Conservation (phyloP, 805 yeast species). For the Pichia californica region DNA sequence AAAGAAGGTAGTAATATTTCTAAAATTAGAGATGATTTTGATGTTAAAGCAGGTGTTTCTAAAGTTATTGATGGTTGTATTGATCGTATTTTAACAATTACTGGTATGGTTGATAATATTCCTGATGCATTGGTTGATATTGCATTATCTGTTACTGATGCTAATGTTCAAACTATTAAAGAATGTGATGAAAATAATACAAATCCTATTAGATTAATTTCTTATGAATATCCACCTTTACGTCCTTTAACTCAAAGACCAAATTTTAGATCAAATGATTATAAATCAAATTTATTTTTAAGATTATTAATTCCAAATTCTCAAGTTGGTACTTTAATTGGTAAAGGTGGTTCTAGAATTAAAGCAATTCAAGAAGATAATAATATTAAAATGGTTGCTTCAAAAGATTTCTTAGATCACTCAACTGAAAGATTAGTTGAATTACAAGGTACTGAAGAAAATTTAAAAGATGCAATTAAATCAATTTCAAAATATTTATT, state of each 20-base stretch:
- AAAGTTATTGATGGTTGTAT: conserved; percentile 73
- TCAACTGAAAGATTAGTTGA: conserved; percentile 85
- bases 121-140: conserved; percentile 66
- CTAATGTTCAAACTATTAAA: conserved; percentile 25
- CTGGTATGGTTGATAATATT: conserved; percentile 65
- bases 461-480: conserved; percentile 50
- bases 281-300: conserved; percentile 48
- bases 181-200: conserved; percentile 20
- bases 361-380: conserved; percentile 66
- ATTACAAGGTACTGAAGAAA: conserved; percentile 69
- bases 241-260: conserved; percentile 52
- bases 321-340: conserved; percentile 86
- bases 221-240: conserved; percentile 51
- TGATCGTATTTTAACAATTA: conserved; percentile 74
- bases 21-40: conserved; percentile 63
- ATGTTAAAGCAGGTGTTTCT: conserved; percentile 82
- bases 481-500: conserved; percentile 64
- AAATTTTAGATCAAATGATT: conserved; percentile 43
- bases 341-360: conserved; percentile 74
- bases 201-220: conserved; percentile 28
- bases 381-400: conserved; percentile 77
- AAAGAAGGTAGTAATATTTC: conserved; percentile 77
- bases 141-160: conserved; percentile 55
- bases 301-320: conserved; percentile 74
- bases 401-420: conserved; percentile 73